Percentiles rank a stretch among this genome's conserved stretches.
These are phyloP conservation scores for Candida schatavii DNA, from an alignment of 805 yeast species.

Conservation along the genomic window DNA sequence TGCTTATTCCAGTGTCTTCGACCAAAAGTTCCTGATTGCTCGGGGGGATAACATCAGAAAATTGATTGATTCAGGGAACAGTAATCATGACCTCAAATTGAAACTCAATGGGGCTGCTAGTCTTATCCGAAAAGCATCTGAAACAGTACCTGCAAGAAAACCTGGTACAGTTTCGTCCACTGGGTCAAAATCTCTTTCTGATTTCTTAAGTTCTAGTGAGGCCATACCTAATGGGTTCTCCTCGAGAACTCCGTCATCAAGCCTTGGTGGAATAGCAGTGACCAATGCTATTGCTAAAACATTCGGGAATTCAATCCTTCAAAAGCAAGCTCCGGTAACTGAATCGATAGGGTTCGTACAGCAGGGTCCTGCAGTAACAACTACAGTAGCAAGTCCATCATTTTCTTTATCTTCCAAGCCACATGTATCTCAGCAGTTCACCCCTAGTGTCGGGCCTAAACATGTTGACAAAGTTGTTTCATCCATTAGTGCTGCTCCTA, in stretches of 20 bases:
- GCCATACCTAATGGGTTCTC: background rate
- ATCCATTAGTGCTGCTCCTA: too few relatives aligned
- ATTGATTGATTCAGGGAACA: constrained; percentile 34
- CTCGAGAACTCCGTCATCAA: background rate
- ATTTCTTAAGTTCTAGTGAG: background rate
- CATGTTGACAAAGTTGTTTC: too few relatives aligned
- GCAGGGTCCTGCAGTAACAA: too few relatives aligned
- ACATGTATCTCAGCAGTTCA: too few relatives aligned
- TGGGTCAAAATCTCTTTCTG: background rate
- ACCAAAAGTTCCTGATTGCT: constrained; percentile 16
- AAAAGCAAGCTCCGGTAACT: constrained; percentile 1
- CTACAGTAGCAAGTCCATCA: too few relatives aligned
- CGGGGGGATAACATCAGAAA: constrained; percentile 18
- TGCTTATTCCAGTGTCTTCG: constrained; percentile 31
- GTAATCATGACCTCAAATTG: constrained; percentile 26
- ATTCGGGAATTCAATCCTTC: background rate
- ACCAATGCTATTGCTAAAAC: background rate
- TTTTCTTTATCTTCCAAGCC: too few relatives aligned
- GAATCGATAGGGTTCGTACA: too few relatives aligned
- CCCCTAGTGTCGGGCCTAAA: too few relatives aligned
- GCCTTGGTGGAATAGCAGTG: background rate
- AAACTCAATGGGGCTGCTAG: constrained; percentile 3
- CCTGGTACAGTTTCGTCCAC: too few relatives aligned
- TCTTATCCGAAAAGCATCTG: background rate
- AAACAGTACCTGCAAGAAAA: background rate